Conservation (phyloP, 306 rosid genomes). For the Biancaea sappan region DNA sequence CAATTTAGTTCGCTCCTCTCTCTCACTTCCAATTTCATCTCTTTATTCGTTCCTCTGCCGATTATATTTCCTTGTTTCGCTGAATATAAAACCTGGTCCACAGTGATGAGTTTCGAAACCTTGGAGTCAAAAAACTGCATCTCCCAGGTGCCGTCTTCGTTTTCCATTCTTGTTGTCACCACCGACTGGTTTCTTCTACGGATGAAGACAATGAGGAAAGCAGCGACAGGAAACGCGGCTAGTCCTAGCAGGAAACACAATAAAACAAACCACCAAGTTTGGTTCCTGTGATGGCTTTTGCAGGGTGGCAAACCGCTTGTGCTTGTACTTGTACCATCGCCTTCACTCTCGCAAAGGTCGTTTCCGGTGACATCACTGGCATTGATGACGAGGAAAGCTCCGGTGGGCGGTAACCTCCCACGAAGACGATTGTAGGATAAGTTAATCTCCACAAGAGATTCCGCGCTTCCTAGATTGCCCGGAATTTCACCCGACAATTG, state of each 20-base stretch:
- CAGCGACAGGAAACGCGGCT: constrained; percentile 21
- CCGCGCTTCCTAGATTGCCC: constrained; percentile 43
- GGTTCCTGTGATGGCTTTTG: constrained; percentile 22
- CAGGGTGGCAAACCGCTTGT: constrained; percentile 55
- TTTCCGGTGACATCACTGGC: constrained; percentile 56
- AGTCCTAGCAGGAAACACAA: constrained; percentile 37
- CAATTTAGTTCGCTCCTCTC: constrained; percentile 39
- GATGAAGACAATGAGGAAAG: constrained; percentile 25
- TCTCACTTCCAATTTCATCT: constrained; percentile 42
- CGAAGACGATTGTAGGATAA: constrained; percentile 72
- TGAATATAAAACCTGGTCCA: constrained; percentile 41
- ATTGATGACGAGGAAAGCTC: constrained; percentile 61
- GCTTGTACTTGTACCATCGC: constrained; percentile 1
- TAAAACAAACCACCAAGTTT: constrained; percentile 54
- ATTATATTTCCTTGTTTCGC: constrained; percentile 38
- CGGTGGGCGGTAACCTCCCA: constrained; percentile 73
- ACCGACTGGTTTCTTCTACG: constrained; percentile 42
- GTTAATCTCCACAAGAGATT: constrained; percentile 78
- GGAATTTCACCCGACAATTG: constrained; percentile 79
- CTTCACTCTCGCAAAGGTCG: constrained; percentile 51
- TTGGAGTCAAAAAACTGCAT: constrained; percentile 49
- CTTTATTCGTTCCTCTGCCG: constrained; percentile 24
- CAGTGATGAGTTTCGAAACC: constrained; percentile 42
- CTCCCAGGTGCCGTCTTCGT: constrained; percentile 57
- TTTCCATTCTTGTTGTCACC: constrained; percentile 38